These are phyloP conservation scores for Stachybotrys chartarum DNA, from an alignment of 2,329 filamentous ascomycete genomes.

Conservation along the genomic window DNA sequence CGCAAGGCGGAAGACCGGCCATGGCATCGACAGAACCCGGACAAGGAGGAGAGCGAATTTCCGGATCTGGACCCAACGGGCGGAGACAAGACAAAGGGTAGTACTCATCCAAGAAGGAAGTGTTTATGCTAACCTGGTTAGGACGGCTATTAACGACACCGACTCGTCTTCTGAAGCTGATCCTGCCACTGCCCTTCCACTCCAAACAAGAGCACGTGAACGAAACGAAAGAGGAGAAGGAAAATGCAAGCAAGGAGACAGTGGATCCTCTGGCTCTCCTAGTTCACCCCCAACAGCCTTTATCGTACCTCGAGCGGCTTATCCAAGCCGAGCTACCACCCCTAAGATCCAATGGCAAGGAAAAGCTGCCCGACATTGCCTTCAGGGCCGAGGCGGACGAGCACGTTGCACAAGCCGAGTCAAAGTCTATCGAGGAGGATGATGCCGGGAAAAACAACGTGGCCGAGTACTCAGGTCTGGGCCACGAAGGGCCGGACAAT, in stretches of 20 bases:
- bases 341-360: slow-evolving; percentile 55
- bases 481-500: slow-evolving; percentile 47
- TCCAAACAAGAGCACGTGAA: slow-evolving; percentile 32
- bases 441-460: slow-evolving; percentile 40
- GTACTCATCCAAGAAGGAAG: neutral
- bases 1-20: slow-evolving; percentile 16
- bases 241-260: slow-evolving; percentile 20
- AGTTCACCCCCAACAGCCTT: slow-evolving; percentile 81
- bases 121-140: slow-evolving; percentile 9
- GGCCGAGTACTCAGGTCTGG: slow-evolving; percentile 64
- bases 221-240: slow-evolving; percentile 27
- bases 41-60: slow-evolving; percentile 6
- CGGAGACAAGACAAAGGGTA: slow-evolving; percentile 14
- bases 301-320: slow-evolving; percentile 82
- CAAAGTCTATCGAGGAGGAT: slow-evolving; percentile 18
- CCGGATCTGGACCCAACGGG: slow-evolving; percentile 10
- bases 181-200: slow-evolving; percentile 58
- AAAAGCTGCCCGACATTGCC: slow-evolving; percentile 65
- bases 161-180: slow-evolving; percentile 71
- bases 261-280: slow-evolving; percentile 82
- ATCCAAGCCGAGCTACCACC: slow-evolving; percentile 82
- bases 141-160: slow-evolving; percentile 77
- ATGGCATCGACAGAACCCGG: slow-evolving; percentile 13
- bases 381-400: slow-evolving; percentile 74
- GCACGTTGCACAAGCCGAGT: slow-evolving; percentile 31